These are phyloP conservation scores for Omphalotus guepiniiformis DNA, from an alignment of 768 basidiomycete genomes.

Conservation along the genomic window DNA sequence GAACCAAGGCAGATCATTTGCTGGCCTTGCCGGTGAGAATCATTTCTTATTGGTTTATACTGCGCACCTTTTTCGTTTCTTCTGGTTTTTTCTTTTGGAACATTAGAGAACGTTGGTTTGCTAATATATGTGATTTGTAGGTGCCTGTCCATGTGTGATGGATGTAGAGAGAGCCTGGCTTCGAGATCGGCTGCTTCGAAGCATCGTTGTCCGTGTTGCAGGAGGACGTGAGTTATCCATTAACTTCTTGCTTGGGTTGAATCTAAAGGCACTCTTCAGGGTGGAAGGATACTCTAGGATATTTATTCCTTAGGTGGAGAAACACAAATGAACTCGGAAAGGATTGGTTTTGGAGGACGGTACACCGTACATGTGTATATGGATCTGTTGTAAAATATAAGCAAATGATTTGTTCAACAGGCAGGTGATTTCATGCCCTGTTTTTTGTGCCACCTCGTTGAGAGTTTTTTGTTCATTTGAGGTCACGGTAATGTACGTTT, in stretches of 20 bases:
- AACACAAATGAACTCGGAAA: too few species aligned
- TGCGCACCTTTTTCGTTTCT: not conserved
- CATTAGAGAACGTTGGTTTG: not conserved
- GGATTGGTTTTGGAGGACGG: too few species aligned
- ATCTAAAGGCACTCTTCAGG: conserved; percentile 24
- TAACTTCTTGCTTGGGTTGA: not conserved
- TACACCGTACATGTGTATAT: too few species aligned
- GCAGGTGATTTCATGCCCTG: too few species aligned
- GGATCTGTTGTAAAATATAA: too few species aligned
- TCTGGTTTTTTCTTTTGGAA: not conserved
- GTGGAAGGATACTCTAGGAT: conserved; percentile 49
- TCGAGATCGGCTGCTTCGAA: conserved; percentile 50
- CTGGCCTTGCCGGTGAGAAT: conserved; percentile 74
- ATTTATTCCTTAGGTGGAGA: conserved; percentile 41
- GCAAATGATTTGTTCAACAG: too few species aligned
- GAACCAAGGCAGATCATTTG: conserved; percentile 70
- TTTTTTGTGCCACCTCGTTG: too few species aligned
- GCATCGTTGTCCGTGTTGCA: conserved; percentile 66
- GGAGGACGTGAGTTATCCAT: conserved; percentile 36
- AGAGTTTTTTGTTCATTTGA: too few species aligned
- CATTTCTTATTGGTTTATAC: conserved; percentile 3
- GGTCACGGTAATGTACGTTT: too few species aligned
- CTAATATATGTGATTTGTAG: conserved; percentile 27
- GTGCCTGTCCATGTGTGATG: conserved; percentile 62
- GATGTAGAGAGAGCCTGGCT: conserved; percentile 58